Base-by-base conservation (phyloP, 805 yeast genomes). In the Kluyveromyces aestuarii region DNA sequence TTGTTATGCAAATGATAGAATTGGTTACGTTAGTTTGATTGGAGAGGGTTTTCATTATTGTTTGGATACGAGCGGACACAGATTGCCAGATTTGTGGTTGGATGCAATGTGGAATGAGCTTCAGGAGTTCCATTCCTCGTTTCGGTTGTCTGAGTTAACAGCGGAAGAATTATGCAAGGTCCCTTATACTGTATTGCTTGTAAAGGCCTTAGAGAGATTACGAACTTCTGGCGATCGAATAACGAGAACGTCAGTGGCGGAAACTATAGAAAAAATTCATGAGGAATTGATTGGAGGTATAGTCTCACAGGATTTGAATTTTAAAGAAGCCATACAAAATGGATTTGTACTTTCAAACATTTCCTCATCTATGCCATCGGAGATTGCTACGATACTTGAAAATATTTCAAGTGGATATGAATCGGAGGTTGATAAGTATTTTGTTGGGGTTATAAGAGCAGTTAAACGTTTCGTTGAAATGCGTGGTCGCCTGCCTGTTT, bases 21-120 rank as follows among this genome's bases (percentile, higher is more conserved):
- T 80, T 60, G 89, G 89, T 0, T 65, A 72, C 16, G 52, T 86
- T 5, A 69, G 80, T 40, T 59, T 84, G 4, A 66, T 76, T 33
- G 61, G 76, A n/a, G 62, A 59, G 27, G 87, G 82, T 55, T 79
- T 79, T 8, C 67, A 62, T 56, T 76, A 82, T n/a, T 76, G 87
- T 2, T 67, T 87, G 14, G 90, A 90, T 51, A 79, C 96, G 0
- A 95, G 88, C 61, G 80, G 82, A 0, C 52, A 71, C 35, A 69
- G 76, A 8, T 58, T 81, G 2, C 78, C 73, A 25, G 96, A 87
- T 57, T 65, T 89, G 50, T 68, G 95, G 46, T 64, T 89, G 2
- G 82, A 80, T 50, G 48, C 61, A 5, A 86, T 93, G 1, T 91
- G 96, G 96, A 66, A 72, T 1, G 88, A 85, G 54, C 64, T 89